Conservation (phyloP, 441 rosid genomes). For the Mallotus japonicus region DNA sequence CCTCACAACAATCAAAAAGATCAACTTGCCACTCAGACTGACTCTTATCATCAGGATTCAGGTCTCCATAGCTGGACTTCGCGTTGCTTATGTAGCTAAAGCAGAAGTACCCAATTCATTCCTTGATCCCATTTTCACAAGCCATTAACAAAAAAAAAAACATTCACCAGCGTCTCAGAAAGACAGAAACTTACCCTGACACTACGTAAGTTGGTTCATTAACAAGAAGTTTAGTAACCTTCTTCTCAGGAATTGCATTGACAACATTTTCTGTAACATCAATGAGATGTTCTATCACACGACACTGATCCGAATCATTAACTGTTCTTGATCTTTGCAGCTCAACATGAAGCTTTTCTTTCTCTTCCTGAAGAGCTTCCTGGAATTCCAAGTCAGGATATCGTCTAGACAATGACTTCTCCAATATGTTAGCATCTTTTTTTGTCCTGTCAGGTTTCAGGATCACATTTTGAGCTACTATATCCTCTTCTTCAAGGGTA, state of each 20-base stretch:
- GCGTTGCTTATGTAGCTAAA: conserved; percentile 33
- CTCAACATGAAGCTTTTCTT: conserved; percentile 36
- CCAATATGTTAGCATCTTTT: conserved; percentile 33
- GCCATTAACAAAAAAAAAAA: not conserved
- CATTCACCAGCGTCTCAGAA: not conserved
- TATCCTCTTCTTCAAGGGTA: conserved; percentile 36
- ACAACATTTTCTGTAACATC: conserved; percentile 34
- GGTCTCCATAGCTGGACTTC: conserved; percentile 16
- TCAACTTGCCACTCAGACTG: conserved; percentile 39
- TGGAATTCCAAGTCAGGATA: conserved; percentile 35
- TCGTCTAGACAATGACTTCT: conserved; percentile 31
- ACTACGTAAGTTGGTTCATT: conserved; percentile 31
- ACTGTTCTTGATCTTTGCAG: conserved; percentile 29
- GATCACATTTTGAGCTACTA: conserved; percentile 28
- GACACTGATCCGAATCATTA: conserved; percentile 34
- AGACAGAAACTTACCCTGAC: conserved; percentile 29
- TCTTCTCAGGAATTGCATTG: conserved; percentile 29
- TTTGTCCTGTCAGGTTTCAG: conserved; percentile 37
- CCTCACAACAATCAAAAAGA: conserved; percentile 38
- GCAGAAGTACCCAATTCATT: not conserved
- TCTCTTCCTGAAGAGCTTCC: conserved; percentile 44
- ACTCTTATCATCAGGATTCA: conserved; percentile 18
- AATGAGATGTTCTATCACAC: conserved; percentile 41
- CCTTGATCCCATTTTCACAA: not conserved
- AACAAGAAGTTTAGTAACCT: conserved; percentile 30